Base-by-base conservation (phyloP, 1,139 yeast species). In the Candida labiduridarum region DNA sequence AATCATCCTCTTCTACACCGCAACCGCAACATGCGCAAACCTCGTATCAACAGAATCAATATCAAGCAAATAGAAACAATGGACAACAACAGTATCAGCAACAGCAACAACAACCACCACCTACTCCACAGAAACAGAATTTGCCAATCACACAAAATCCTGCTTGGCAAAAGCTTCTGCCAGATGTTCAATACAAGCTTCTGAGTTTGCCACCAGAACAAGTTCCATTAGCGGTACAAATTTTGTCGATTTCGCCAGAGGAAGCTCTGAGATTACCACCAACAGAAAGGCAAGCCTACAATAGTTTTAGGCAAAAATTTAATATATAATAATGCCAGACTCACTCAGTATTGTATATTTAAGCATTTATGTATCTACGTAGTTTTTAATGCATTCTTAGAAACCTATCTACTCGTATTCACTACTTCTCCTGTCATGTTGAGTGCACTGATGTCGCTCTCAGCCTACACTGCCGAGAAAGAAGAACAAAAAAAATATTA, bases 161-260 rank as follows among this genome's bases (percentile, higher is more conserved):
- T 29, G 44, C 7, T 69, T 83, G 86, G 87, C 69, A 80, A 1
- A 68, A 71, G 18, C 68, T 83, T 41, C 82, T 86, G 4, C 73
- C 67, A 2, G 67, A 66, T 18, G 75, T 87, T 1, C 78, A 76
- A 49, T 68, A 71, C 16, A 82, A 80, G 60, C 65, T 84, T 33
- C 63, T 76, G 18, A 69, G 66, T 33, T 62, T 84, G 58, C 74
- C 79, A 6, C 78, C 78, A 29, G 79, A 79, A 43, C 88, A 86
- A 62, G 89, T 89, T 9, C 78, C 80, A 42, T 75, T 84, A 65
- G 79, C 85, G 41, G 83, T 82, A 11, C 89, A 85, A 63, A 88
- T 86, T 4, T 72, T 87, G 52, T 72, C 78, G 39, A 66, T 87
- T 53, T 72, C 85, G 0, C 79, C 78, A 1, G 83, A 78, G 15